Base-by-base conservation (phyloP, 2,329 filamentous ascomycete species). In the Blastomyces gilchristii region DNA sequence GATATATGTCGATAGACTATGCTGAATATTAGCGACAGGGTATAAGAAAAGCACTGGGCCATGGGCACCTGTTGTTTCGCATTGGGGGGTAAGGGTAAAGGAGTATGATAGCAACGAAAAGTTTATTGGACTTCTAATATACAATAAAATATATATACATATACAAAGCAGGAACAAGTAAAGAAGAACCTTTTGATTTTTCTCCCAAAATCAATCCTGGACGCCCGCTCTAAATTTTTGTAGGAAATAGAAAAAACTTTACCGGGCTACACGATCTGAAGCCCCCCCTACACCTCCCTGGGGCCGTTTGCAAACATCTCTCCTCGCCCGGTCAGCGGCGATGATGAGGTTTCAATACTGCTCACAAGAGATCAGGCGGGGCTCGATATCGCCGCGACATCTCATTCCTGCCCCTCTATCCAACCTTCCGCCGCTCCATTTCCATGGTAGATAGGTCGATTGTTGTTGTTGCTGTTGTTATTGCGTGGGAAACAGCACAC, bases 101-200 rank as follows among this genome's bases (percentile, higher is more conserved):
- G 37, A 43, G 2, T 8, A 34, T 14, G 57, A 12, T 22, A 47
- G 7, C 3, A 49, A 49, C 16, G 2, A 6, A 49, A 45, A 37
- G 12, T 43, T 43, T 31, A 43, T 31, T 49, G 12, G 14, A 59
- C 49, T 59, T 49, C 57, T 59, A 59, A 31, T 59, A 22, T 49
- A 59, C 41, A 49, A 49, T 49, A 22, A 47, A 2, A 34, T n/a
- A 49, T 59, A 59, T 59, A 59, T 47, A 59, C 37, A 58, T 16
- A n/a, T 37, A 58, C 14, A 22, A 37, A 1, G 34, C 56, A 47
- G 6, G 14, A 28, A 25, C 18, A 31, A 1, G 25, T n/a, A 58
- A 18, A 45, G 16, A 14, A 45, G 4, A 16, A 16, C 1, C 14
- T 22, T 11, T n/a, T 58, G 37, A n/a, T 28, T 45, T 25, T 18